These are phyloP conservation scores for Termitomyces sp. DNA, from an alignment of 768 basidiomycete genomes.

Conservation along the genomic window DNA sequence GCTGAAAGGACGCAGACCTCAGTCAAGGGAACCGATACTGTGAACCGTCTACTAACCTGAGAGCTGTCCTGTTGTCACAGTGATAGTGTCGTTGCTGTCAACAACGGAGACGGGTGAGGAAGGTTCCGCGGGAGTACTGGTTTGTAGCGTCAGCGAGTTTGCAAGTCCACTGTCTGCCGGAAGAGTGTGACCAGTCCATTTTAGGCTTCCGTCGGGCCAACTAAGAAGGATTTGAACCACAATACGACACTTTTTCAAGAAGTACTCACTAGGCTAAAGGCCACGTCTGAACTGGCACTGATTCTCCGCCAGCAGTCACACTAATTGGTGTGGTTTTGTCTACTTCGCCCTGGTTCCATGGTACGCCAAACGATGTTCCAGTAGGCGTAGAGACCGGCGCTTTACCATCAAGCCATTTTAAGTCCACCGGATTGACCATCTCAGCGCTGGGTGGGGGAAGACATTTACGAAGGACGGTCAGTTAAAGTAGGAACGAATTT, in stretches of 20 bases:
- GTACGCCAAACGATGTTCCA: constrained; percentile 29
- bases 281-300: constrained; percentile 27
- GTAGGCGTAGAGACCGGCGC: constrained; percentile 23
- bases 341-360: constrained; percentile 30
- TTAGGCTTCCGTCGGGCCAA: constrained; percentile 33
- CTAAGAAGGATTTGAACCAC: constrained; percentile 9
- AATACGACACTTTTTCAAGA: not conserved
- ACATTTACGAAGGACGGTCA: not conserved
- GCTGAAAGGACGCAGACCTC: constrained; percentile 11
- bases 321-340: constrained; percentile 29
- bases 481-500: not conserved
- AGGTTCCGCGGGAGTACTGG: constrained; percentile 28
- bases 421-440: constrained; percentile 17
- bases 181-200: constrained; percentile 35
- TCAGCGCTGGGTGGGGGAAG: not conserved
- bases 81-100: constrained; percentile 16
- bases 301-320: constrained; percentile 13
- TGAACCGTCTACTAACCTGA: constrained; percentile 16
- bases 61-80: constrained; percentile 28
- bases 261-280: constrained; percentile 28
- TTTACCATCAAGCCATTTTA: constrained; percentile 28
- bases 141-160: constrained; percentile 18
- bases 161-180: constrained; percentile 20
- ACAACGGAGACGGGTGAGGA: constrained; percentile 23
- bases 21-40: not conserved